Evolutionary conservation across 768 basidiomycete species (phyloP).

Genomic region (Panellus pusillus): DNA sequence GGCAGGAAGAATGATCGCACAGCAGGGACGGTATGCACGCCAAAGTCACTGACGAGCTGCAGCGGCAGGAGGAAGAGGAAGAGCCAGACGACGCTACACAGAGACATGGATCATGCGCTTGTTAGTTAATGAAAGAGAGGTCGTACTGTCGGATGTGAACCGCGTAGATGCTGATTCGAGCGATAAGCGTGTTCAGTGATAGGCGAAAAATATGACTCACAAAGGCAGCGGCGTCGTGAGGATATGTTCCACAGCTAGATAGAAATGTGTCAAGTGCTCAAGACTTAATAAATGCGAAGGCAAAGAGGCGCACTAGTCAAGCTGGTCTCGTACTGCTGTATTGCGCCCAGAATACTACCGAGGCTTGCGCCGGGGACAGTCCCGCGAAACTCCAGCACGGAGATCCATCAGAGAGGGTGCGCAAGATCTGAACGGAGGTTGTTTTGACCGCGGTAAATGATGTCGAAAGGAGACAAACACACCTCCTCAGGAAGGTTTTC

Average conservation of each 20-base stretch:
- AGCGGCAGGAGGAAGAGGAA: slow-evolving; percentile 78
- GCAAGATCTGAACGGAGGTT: slow-evolving; percentile 24
- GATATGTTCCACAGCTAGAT: slow-evolving; percentile 54
- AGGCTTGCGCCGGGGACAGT: slow-evolving; percentile 48
- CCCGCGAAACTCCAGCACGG: slow-evolving; percentile 55
- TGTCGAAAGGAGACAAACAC: not conserved
- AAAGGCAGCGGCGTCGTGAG: slow-evolving; percentile 66
- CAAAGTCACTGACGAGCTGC: slow-evolving; percentile 62
- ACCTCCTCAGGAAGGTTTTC: slow-evolving; percentile 62
- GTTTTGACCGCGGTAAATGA: not conserved
- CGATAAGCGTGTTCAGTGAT: no score
- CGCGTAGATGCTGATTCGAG: no score
- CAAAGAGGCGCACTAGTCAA: slow-evolving; percentile 40
- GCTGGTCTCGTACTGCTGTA: slow-evolving; percentile 52
- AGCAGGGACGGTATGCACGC: slow-evolving; percentile 64
- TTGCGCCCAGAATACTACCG: slow-evolving; percentile 41
- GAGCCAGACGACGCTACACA: slow-evolving; percentile 57
- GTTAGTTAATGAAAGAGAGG: not conserved
- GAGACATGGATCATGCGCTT: not conserved
- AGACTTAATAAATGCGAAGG: not conserved
- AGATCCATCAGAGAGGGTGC: slow-evolving; percentile 57
- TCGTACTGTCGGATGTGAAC: no score
- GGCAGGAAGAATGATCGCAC: not conserved
- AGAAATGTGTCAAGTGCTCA: not conserved
- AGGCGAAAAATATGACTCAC: slow-evolving; percentile 35